Conservation (phyloP, 192 early-diverging fungal genomes). For the Coemansia sp. region DNA sequence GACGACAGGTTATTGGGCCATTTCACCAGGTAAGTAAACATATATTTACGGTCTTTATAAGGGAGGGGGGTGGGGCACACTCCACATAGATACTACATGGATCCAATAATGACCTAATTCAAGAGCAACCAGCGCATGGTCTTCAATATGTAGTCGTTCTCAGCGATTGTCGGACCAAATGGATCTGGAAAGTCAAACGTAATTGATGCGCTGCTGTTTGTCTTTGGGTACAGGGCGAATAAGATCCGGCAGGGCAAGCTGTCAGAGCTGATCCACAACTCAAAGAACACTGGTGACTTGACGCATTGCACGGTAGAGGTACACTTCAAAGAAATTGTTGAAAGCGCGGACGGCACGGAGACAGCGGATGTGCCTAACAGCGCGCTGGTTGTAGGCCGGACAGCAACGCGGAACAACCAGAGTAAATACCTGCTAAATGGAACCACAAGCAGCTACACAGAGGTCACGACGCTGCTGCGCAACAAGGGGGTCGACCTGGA, state of each 20-base stretch:
- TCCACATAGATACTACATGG: too few relatives aligned
- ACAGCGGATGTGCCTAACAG: conserved; percentile 66
- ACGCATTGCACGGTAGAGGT: conserved; percentile 84
- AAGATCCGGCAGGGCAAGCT: conserved; percentile 97
- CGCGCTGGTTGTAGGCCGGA: conserved; percentile 75
- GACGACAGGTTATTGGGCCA: conserved; percentile 88
- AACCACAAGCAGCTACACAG: conserved; percentile 65
- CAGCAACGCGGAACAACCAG: conserved; percentile 64
- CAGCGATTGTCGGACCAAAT: conserved; percentile 93
- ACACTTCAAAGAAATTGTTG: conserved; percentile 90
- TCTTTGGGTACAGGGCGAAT: conserved; percentile 96
- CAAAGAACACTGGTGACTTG: conserved; percentile 69
- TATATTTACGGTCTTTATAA: too few relatives aligned
- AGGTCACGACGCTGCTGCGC: conserved; percentile 82
- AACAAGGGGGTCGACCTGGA: conserved; percentile 90
- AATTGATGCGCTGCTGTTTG: conserved; percentile 95
- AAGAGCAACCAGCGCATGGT: not conserved
- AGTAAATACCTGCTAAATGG: conserved; percentile 78
- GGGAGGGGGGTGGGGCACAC: not conserved
- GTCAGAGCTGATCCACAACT: conserved; percentile 93
- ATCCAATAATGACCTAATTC: not conserved
- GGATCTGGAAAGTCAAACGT: conserved; percentile 99
- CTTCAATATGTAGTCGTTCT: conserved; percentile 47
- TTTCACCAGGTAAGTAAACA: conserved; percentile 82
- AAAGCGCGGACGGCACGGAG: conserved; percentile 63